Percentiles rank a stretch among this genome's conserved stretches.
Evolutionary conservation across 345 rosid species (phyloP).

Genomic region (Citrus inodora): DNA sequence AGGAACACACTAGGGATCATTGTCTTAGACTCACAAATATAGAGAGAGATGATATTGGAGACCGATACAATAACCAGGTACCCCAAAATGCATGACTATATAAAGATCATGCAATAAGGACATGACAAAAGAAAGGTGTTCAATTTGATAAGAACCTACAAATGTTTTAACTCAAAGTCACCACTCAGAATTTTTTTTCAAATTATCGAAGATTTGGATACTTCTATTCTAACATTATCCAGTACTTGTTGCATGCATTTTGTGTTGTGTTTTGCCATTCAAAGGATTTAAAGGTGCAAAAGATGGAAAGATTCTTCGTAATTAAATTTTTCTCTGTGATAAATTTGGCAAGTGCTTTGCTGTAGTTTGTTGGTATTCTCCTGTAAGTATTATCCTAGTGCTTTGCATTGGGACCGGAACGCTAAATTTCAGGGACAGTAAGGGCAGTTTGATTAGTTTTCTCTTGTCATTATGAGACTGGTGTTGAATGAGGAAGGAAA

Average conservation of each 20-base stretch:
- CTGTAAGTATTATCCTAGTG: conserved; percentile 10
- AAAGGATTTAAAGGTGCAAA: background rate
- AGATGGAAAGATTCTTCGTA: background rate
- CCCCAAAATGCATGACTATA: background rate
- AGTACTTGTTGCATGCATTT: background rate
- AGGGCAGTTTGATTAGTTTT: background rate
- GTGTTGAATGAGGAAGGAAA: background rate
- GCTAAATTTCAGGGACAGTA: background rate
- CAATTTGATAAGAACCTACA: background rate
- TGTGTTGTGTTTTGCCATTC: background rate
- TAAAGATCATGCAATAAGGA: conserved; percentile 1
- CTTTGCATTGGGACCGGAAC: background rate
- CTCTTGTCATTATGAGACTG: background rate
- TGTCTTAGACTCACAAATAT: background rate
- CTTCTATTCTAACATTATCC: background rate
- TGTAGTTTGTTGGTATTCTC: conserved; percentile 25
- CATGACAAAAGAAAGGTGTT: conserved; percentile 19
- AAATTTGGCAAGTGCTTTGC: conserved; percentile 12
- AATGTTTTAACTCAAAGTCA: background rate
- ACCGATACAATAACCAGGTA: background rate
- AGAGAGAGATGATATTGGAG: background rate
- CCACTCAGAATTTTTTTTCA: background rate
- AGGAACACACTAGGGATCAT: conserved; percentile 56
- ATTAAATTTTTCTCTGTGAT: background rate
- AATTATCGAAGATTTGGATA: background rate